Evolutionary conservation across 2,329 filamentous ascomycete species (phyloP).

Genomic region (Chaetoscypha palmicola): DNA sequence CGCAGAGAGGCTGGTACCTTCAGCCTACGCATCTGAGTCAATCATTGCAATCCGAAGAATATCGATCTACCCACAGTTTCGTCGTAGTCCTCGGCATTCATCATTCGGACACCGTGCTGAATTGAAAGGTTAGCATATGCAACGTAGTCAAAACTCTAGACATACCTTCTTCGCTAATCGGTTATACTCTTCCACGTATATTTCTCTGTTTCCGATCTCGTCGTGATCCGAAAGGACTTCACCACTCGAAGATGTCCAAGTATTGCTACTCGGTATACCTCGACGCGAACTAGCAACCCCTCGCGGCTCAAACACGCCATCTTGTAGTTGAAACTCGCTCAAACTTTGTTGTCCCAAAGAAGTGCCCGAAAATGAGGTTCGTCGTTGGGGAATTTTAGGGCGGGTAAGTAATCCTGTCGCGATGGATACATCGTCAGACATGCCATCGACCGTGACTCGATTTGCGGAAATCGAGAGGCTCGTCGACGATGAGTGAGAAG

Average conservation of each 20-base stretch:
- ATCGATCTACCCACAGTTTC: slow-evolving; percentile 17
- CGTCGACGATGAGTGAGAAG: slow-evolving; percentile 24
- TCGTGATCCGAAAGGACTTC: slow-evolving; percentile 43
- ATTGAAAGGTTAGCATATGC: slow-evolving; percentile 6
- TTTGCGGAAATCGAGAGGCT: slow-evolving; percentile 20
- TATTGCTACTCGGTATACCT: slow-evolving; percentile 36
- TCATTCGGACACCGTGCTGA: slow-evolving; percentile 44
- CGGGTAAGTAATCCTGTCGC: slow-evolving; percentile 21
- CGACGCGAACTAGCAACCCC: slow-evolving; percentile 10
- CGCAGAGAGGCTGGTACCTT: slow-evolving; percentile 10
- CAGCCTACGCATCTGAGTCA: too few species aligned
- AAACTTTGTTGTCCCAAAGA: slow-evolving; percentile 5
- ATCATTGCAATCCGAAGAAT: too few species aligned
- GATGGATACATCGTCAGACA: slow-evolving; percentile 21
- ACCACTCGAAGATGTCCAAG: slow-evolving; percentile 52
- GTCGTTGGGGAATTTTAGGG: slow-evolving; percentile 17
- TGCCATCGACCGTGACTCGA: slow-evolving; percentile 6
- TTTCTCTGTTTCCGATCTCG: slow-evolving; percentile 40
- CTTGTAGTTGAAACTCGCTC: neutral
- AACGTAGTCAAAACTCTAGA: too few species aligned
- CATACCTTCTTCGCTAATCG: slow-evolving; percentile 49
- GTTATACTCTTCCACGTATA: slow-evolving; percentile 54
- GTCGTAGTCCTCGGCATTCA: slow-evolving; percentile 23
- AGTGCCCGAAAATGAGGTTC: slow-evolving; percentile 13
- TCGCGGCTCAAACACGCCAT: slow-evolving; percentile 3